These are phyloP conservation scores for Exophiala spinifera DNA, from an alignment of 2,329 filamentous ascomycete genomes.

Conservation along the genomic window DNA sequence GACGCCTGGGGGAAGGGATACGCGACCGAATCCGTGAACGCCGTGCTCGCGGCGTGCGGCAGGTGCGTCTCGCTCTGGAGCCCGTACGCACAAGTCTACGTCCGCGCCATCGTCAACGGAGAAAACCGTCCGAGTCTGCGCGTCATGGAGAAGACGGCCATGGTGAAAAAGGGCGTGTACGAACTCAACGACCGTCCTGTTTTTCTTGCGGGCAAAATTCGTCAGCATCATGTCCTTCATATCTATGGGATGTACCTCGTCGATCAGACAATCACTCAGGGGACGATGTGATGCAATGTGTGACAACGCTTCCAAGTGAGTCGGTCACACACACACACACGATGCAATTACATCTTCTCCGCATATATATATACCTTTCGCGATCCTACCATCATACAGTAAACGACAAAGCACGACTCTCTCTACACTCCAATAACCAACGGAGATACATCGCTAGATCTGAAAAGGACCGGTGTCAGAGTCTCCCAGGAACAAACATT, in stretches of 20 bases:
- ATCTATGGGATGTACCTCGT: conserved; percentile 32
- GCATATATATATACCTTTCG: too few species aligned
- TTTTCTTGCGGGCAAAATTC: conserved; percentile 32
- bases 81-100: conserved; percentile 31
- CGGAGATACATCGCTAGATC: too few species aligned
- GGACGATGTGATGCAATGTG: too few species aligned
- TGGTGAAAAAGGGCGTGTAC: conserved; percentile 31
- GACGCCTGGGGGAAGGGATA: conserved; percentile 28
- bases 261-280: too few species aligned
- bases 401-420: too few species aligned
- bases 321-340: too few species aligned
- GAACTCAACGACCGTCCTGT: conserved; percentile 28
- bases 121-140: conserved; percentile 32
- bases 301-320: too few species aligned
- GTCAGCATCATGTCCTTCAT: conserved; percentile 27
- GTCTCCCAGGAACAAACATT: too few species aligned
- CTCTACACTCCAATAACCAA: too few species aligned
- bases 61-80: conserved; percentile 24
- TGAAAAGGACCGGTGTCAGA: too few species aligned
- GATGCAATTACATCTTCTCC: too few species aligned
- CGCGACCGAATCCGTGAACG: conserved; percentile 28
- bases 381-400: too few species aligned
- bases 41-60: conserved; percentile 29
- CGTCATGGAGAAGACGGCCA: conserved; percentile 35
- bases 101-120: conserved; percentile 34